Evolutionary conservation across 331 rosid genomes (phyloP).

Genomic region (Spiraea crenata): DNA sequence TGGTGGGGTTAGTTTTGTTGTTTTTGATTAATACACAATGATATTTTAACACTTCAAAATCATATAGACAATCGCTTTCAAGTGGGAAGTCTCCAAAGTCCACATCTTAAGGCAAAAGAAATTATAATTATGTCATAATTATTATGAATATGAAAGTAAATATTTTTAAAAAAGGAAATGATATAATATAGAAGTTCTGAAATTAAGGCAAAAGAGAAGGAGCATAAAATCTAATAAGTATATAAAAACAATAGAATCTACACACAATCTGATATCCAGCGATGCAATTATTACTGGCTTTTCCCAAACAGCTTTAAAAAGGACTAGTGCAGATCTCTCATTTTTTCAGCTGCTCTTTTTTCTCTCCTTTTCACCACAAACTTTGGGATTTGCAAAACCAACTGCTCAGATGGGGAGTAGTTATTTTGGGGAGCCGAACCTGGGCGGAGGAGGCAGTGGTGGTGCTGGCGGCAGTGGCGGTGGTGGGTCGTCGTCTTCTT

Average conservation of each 20-base stretch:
- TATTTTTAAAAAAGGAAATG: conserved; percentile 17
- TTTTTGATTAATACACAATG: conserved; percentile 8
- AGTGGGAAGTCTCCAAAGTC: conserved; percentile 53
- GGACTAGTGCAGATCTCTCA: conserved; percentile 56
- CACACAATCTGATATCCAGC: conserved; percentile 95
- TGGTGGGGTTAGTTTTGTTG: not conserved
- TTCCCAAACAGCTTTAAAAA: conserved; percentile 46
- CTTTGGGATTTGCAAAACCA: conserved; percentile 42
- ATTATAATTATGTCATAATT: too few relatives aligned
- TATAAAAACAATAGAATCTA: conserved; percentile 63
- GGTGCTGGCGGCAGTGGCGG: conserved; percentile 40
- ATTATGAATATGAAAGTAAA: not conserved
- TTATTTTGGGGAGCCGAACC: conserved; percentile 82
- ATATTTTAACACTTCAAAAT: conserved; percentile 39
- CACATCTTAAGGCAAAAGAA: conserved; percentile 26
- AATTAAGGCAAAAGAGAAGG: conserved; percentile 37
- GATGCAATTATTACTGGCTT: conserved; percentile 74
- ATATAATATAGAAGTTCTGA: conserved; percentile 36
- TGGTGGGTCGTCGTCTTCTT: conserved; percentile 48
- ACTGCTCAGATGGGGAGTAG: conserved; percentile 53
- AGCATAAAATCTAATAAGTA: conserved; percentile 85
- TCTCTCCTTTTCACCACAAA: not conserved
- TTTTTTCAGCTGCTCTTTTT: conserved; percentile 30
- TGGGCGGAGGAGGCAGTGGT: conserved; percentile 39
- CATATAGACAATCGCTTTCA: conserved; percentile 80